Percentiles rank a stretch among this genome's conserved stretches.
These are phyloP conservation scores for Aspergillus wentii DNA, from an alignment of 495 filamentous ascomycete species.

Conservation along the genomic window DNA sequence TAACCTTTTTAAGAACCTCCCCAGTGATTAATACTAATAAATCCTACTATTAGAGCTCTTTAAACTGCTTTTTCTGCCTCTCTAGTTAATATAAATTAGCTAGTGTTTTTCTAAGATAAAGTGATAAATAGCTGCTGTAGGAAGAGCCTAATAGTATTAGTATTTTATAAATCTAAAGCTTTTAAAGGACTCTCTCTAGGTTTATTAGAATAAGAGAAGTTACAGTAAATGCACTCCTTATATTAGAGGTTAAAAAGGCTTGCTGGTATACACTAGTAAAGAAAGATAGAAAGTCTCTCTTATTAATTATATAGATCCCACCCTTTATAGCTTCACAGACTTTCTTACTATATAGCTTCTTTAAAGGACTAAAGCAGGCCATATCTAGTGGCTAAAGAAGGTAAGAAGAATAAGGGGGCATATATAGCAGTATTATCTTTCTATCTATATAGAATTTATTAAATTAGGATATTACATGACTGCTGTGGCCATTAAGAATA, in stretches of 20 bases:
- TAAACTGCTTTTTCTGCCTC: background rate
- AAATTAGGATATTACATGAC: conserved; percentile 19
- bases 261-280: background rate
- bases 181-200: conserved; percentile 12
- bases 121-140: background rate
- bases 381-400: conserved; percentile 22
- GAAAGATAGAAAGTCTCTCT: conserved; percentile 8
- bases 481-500: conserved; percentile 25
- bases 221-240: conserved; percentile 6
- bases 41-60: background rate
- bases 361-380: conserved; percentile 15
- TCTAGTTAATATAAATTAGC: background rate
- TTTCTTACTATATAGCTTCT: conserved; percentile 11
- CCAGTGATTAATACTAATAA: background rate
- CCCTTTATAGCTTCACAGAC: conserved; percentile 7
- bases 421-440: conserved; percentile 16
- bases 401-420: conserved; percentile 15
- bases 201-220: conserved; percentile 6
- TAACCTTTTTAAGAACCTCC: background rate
- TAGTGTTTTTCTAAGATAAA: background rate
- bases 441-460: conserved; percentile 14
- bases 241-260: conserved; percentile 6
- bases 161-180: background rate
- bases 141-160: background rate
- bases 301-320: conserved; percentile 10